Evolutionary conservation across 2,329 filamentous ascomycete genomes (phyloP), one percentile per base, ranked within the genome.

Genomic region (Harringtonia lauricola): DNA sequence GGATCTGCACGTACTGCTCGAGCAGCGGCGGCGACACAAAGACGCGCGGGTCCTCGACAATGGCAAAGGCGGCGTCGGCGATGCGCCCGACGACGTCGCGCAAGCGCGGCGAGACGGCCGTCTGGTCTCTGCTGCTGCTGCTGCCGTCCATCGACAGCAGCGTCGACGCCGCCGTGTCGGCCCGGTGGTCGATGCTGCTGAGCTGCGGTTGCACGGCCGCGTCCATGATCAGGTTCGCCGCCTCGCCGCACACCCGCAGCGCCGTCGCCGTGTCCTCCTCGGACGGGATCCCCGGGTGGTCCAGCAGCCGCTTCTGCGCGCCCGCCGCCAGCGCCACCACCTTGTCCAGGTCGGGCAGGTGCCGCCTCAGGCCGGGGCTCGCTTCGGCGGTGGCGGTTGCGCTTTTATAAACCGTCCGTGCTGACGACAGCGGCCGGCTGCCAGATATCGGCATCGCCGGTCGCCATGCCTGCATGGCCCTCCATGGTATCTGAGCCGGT

Each of bases 1-100:
- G 87, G 36, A 86, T 77, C 31, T 76, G 70, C 49, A 94, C 80
- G 61, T 95, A 96, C 52, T 75, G 62, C 45, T 74, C 68, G 33
- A 96, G 75, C 29, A 90, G 67, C 26, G 73, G 67, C 9, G 82
- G 77, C 5, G 85, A 84, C 57, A 96, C 84, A 64, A 88, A 85
- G 39, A 95, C 80, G 47, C 82, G 79, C 4, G 83, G 79, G 53
- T 90, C 77, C 39, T 74, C 72, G 47, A 94, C 60, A 44, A 95
- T 74, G 31, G 72, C 67, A 59, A 85, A 83, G n/a, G 83, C 79
- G 8, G 74, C 63, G 41, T 71, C 58, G 19, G 77, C 79, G 44
- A 81, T 68, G 52, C 64, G 66, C 52, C 71, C 63, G 44, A 71
- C 60, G 22, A 71, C 65, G 37, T 69, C 64, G 47, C 61, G 60